These are phyloP conservation scores for Ceratocystis harringtonii DNA, from an alignment of 2,329 filamentous ascomycete genomes.

Conservation along the genomic window DNA sequence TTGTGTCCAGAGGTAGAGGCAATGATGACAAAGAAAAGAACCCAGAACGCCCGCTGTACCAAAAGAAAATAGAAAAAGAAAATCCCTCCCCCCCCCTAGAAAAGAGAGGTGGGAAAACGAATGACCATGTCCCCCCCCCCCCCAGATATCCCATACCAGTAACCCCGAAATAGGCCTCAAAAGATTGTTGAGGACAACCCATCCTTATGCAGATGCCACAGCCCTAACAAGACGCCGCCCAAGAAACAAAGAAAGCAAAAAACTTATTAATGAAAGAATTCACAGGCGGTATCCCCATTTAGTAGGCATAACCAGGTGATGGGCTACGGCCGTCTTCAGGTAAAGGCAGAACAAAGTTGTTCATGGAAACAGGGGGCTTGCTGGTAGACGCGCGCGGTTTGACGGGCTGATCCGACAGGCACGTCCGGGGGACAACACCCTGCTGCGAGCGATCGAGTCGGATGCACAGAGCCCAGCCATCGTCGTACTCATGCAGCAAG, in stretches of 20 bases:
- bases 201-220: neutral
- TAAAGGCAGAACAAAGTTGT: conserved; percentile 4
- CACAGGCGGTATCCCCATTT: neutral
- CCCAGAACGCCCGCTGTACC: conserved; percentile 2
- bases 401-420: conserved; percentile 78
- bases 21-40: conserved; percentile 1
- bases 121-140: neutral
- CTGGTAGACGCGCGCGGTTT: conserved; percentile 55
- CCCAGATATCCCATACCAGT: neutral
- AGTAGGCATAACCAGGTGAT: conserved; percentile 13
- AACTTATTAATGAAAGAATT: neutral
- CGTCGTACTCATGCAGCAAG: conserved; percentile 89
- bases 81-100: neutral
- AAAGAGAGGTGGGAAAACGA: neutral
- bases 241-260: conserved; percentile 1
- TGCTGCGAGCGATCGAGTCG: conserved; percentile 80
- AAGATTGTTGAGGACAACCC: neutral
- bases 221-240: conserved; percentile 5
- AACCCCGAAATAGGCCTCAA: neutral
- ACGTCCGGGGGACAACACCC: conserved; percentile 86
- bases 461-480: conserved; percentile 93
- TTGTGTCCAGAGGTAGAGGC: neutral
- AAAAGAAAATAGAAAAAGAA: neutral
- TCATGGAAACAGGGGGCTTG: conserved; percentile 14
- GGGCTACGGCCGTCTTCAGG: neutral